A percentile compares a stretch with the other conserved stretches of the same genome.
phyloP scores from a whole-genome alignment of 2,329 filamentous ascomycete genomes.

The Fusarium sp. region DNA sequence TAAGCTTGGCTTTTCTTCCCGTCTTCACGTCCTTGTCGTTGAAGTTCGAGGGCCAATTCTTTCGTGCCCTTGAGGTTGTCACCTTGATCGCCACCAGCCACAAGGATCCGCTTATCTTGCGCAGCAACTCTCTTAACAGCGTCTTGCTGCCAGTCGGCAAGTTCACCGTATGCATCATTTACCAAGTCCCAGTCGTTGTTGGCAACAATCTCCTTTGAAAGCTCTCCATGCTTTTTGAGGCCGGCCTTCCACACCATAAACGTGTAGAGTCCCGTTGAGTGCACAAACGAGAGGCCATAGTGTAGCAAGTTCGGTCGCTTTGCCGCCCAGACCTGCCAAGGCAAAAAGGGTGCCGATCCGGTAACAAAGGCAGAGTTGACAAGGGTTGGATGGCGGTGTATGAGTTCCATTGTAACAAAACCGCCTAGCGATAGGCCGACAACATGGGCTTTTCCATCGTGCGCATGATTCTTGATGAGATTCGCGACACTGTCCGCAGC shows the following conservation, averaged over 20 bases:
- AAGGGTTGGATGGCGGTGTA: neutral
- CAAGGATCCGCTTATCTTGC: conserved; percentile 38
- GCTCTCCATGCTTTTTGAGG: conserved; percentile 42
- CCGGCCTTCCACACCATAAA: conserved; percentile 44
- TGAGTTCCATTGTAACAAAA: conserved; percentile 3
- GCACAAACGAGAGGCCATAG: conserved; percentile 40
- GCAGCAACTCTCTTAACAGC: conserved; percentile 41
- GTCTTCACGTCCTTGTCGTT: conserved; percentile 22
- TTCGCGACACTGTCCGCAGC: conserved; percentile 39
- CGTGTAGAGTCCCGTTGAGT: conserved; percentile 44
- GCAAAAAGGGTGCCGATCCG: conserved; percentile 21
- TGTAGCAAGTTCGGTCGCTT: conserved; percentile 44
- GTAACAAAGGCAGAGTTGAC: neutral
- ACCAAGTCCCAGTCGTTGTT: conserved; percentile 48
- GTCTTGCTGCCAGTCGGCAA: conserved; percentile 35
- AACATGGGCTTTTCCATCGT: conserved; percentile 51
- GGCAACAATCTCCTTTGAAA: conserved; percentile 49
- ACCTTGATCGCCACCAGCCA: conserved; percentile 47
- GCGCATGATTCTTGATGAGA: conserved; percentile 50
- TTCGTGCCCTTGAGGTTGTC: conserved; percentile 47
- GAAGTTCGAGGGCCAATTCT: conserved; percentile 41
- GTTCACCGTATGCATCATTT: conserved; percentile 39
- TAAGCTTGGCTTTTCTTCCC: conserved; percentile 40
- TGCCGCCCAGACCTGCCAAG: conserved; percentile 41
- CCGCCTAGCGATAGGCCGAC: conserved; percentile 52